Evolutionary conservation across 768 basidiomycete genomes (phyloP).

Genomic region (Tulasnella sp.): DNA sequence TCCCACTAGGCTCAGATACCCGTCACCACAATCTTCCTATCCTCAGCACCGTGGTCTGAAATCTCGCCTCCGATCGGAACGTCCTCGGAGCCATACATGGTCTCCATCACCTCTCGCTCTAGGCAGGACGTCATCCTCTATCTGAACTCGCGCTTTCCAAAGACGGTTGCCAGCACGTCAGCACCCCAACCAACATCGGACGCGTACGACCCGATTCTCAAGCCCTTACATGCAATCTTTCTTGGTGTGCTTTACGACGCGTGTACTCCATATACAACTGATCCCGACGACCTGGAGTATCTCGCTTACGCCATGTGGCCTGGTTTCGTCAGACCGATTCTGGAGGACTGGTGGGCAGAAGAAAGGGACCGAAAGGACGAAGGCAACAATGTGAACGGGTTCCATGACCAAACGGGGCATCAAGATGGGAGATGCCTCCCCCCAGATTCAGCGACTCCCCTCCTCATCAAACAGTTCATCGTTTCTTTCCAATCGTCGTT

Average conservation of each 20-base stretch:
- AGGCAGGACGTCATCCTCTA: conserved; percentile 34
- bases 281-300: conserved; percentile 61
- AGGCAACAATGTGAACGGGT: not conserved
- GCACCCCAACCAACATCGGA: conserved; percentile 29
- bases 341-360: conserved; percentile 33
- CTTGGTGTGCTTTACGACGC: conserved; percentile 44
- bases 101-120: conserved; percentile 40
- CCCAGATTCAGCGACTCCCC: not conserved
- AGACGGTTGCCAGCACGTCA: not conserved
- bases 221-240: conserved; percentile 54
- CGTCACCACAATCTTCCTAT: conserved; percentile 50
- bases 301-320: conserved; percentile 74
- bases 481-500: not conserved
- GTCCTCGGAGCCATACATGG: conserved; percentile 52
- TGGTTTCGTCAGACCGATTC: conserved; percentile 57
- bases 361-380: not conserved
- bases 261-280: conserved; percentile 52
- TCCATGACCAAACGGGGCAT: not conserved
- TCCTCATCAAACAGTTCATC: conserved; percentile 3
- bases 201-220: conserved; percentile 29
- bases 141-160: conserved; percentile 5
- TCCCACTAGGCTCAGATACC: conserved; percentile 43
- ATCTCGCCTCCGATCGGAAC: conserved; percentile 58
- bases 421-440: not conserved
- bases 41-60: conserved; percentile 57